Base-by-base conservation (phyloP, 1,139 yeast genomes). In the Lodderomyces theae region DNA sequence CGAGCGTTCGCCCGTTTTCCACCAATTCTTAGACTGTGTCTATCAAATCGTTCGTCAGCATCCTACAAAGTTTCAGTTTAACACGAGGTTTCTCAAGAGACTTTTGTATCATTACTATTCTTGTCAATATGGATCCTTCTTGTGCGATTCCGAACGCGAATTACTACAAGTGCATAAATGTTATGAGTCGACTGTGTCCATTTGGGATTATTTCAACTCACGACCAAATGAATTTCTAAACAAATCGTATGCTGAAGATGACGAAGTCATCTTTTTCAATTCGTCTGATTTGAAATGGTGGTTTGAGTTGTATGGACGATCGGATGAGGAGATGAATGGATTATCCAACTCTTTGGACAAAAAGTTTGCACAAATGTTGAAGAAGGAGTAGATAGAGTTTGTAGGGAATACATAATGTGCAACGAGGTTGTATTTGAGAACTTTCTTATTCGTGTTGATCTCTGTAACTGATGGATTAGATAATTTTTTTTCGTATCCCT, bases 151-250 rank as follows among this genome's bases (percentile, higher is more conserved):
- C 30, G 96, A 92, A 55, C 61, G 67, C 37, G 96, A 88, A 47
- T 54, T 65, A 8, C 63, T 61, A 22, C 51, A 54, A 22, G 48
- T 54, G 0, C 62, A 69, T 19, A 57, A 69, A 11, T 63, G 77
- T 0, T 58, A 54, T 7, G 56, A 64, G 2, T 65, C 71, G 12
- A 86, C 97, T 0, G 70, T 86, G 16, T 82, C 94, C 10, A 96
- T 86, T 1, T 92, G 98, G 98, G 96, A 89, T 61, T 89, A 92
- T 57, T 92, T 92, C 65, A 69, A 80, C 43, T 86, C 95, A 2
- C 68, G 96, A 25, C 74, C 73, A 19, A 61, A 59, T n/a, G 95
- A 88, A 57, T 92, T 89, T 55, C 60, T 71, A 1, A 87, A 86
- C 56, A 64, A 62, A 9, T 51, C 50, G 2, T 88, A 76, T 52